Conservation (phyloP, 768 basidiomycete genomes). For the Rhizopogon roseolus region DNA sequence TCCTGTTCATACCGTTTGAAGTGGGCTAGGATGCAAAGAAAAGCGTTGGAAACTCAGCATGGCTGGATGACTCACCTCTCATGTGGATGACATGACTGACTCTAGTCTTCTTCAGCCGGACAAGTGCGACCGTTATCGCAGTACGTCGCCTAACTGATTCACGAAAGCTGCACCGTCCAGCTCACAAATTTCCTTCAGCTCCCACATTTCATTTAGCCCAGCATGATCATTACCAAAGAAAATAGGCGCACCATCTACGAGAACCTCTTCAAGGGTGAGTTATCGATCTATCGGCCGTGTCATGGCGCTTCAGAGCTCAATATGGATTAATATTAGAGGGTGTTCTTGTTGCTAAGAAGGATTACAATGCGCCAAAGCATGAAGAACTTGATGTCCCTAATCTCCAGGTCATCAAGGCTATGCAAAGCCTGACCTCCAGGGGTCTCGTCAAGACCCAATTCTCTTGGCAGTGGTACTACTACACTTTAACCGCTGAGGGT, state of each 20-base stretch:
- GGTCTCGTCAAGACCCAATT: slow-evolving; percentile 99
- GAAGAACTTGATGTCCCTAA: slow-evolving; percentile 79
- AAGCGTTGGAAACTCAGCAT: slow-evolving; percentile 1
- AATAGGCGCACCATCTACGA: slow-evolving; percentile 97
- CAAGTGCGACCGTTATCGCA: slow-evolving; percentile 30
- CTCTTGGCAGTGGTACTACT: slow-evolving; percentile 99
- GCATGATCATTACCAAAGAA: slow-evolving; percentile 96
- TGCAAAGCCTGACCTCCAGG: slow-evolving; percentile 63
- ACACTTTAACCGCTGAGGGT: slow-evolving; percentile 94
- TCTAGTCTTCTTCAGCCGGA: slow-evolving; percentile 21
- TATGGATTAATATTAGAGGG: slow-evolving; percentile 59
- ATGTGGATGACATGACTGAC: slow-evolving; percentile 27
- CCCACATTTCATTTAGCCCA: slow-evolving; percentile 31
- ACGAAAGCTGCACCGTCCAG: neutral
- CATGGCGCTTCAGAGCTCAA: neutral
- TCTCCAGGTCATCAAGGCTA: slow-evolving; percentile 66
- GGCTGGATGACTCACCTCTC: slow-evolving; percentile 29
- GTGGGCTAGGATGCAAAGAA: slow-evolving; percentile 4
- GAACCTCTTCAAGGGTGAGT: slow-evolving; percentile 97
- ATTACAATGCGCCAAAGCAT: slow-evolving; percentile 96
- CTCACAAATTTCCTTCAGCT: slow-evolving; percentile 19
- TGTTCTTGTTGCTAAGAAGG: slow-evolving; percentile 98
- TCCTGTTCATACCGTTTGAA: neutral
- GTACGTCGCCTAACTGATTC: slow-evolving; percentile 21
- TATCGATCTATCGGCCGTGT: neutral